Evolutionary conservation across 805 yeast genomes (phyloP), one percentile per base, ranked within the genome.

Genomic region (Metschnikowia drakensbergensis): DNA sequence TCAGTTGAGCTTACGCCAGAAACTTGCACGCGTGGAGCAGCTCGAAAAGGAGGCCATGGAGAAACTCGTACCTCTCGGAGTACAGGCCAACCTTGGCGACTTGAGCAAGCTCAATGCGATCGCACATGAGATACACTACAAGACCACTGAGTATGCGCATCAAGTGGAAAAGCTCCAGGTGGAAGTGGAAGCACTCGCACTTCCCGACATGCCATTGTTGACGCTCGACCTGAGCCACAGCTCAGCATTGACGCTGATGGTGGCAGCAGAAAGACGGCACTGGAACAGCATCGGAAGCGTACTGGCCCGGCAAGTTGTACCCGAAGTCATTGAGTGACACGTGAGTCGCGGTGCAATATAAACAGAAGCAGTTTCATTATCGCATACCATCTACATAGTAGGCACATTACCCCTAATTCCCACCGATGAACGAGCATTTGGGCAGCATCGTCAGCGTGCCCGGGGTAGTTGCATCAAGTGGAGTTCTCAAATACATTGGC

Each of bases 401-500:
- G 33, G 33, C 33, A 31, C 17, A 6, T 28, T 8, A 28, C 9
- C 30, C 17, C 36, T 1, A 33, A n/a, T n/a, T 17, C 11, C 28
- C 8, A 5, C 8, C 17, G n/a, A 67, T 68, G 70, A 42, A 63
- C 8, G 72, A 67, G 5, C 54, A 54, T 43, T 58, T 72, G 35
- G 76, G 72, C 4, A 54, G 63, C 8, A 54, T 62, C 47, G 65
- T 80, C 22, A 65, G 67, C 39, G 74, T 85, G 1, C 95, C 96
- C 0, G 87, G 86, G 7, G 37, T 54, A 29, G 82, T 86, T 9
- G 82, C 87, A 25, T 75, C 74, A 3, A 67, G 69, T 36, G 97
- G 91, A 1, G 71, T 82, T 8, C 68, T 91, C 45, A 74, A 82
- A 50, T 91, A 77, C 64, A 72, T 83, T 22, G 99, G 97, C 1